A percentile compares a stretch with the other conserved stretches of the same genome.
These are phyloP conservation scores for Trichopus zeylanicus DNA, from an alignment of 116 monocot genomes.

Conservation along the genomic window DNA sequence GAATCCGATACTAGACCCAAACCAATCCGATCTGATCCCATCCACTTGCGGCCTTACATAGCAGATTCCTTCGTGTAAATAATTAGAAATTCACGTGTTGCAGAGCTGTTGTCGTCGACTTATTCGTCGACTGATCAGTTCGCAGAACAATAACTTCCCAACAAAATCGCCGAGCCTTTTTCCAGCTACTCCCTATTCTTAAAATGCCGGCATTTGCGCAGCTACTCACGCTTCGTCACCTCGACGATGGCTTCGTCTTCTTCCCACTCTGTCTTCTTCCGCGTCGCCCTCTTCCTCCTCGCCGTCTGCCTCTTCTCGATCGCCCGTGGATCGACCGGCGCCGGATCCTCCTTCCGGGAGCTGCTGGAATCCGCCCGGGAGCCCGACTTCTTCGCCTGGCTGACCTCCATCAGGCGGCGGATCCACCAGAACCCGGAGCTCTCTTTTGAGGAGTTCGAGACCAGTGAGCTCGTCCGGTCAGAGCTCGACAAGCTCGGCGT, in stretches of 20 bases:
- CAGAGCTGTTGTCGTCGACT: no score
- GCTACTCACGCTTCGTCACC: conserved; percentile 20
- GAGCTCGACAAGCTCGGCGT: conserved; percentile 40
- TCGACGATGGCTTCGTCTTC: not conserved
- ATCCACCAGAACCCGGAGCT: conserved; percentile 60
- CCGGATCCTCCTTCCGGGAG: not conserved
- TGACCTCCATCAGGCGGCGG: conserved; percentile 24
- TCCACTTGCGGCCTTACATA: no score
- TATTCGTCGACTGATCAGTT: no score
- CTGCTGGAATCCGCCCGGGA: conserved; percentile 26
- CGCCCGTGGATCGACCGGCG: not conserved
- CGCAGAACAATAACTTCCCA: no score
- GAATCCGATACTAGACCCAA: no score
- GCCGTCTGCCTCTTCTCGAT: not conserved
- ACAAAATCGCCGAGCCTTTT: no score
- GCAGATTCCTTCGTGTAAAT: no score
- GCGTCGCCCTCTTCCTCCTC: not conserved
- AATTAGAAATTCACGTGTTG: no score
- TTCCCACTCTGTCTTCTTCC: not conserved
- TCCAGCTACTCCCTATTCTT: no score
- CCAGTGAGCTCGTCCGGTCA: conserved; percentile 30
- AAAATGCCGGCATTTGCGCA: conserved; percentile 95
- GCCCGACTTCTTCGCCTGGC: conserved; percentile 35
- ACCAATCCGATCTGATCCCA: no score
- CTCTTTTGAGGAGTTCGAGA: conserved; percentile 33